Percentiles rank a stretch among this genome's conserved stretches.
Conservation (phyloP, 768 basidiomycete species). For the Lactarius hengduanensis region DNA sequence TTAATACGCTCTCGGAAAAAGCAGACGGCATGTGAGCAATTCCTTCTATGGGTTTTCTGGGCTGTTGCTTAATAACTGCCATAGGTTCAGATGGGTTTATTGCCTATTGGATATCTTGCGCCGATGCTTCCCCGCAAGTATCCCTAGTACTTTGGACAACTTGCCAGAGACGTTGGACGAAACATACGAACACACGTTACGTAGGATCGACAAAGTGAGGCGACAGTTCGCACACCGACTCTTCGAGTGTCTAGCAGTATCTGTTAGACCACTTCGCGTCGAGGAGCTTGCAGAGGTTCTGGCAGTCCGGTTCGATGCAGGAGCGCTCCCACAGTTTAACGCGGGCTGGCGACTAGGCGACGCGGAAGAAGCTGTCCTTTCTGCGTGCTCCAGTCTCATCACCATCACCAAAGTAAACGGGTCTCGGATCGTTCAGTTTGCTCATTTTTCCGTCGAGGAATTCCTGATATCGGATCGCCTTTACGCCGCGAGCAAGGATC, state of each 20-base stretch:
- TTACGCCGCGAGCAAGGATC: background rate
- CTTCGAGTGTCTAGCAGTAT: constrained; percentile 11
- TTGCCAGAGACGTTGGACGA: no score
- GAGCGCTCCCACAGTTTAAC: background rate
- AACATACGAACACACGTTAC: background rate
- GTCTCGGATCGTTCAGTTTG: constrained; percentile 4
- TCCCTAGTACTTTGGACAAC: no score
- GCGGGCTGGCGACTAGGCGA: constrained; percentile 10
- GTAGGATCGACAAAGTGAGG: background rate
- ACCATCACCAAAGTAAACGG: background rate
- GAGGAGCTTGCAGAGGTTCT: constrained; percentile 12
- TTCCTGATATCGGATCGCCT: constrained; percentile 12
- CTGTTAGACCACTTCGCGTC: constrained; percentile 8
- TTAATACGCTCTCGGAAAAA: background rate
- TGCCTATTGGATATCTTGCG: no score
- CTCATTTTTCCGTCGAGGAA: constrained; percentile 17
- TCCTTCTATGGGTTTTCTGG: no score
- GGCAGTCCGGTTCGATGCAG: background rate
- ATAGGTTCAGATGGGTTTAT: no score
- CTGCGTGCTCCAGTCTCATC: constrained; percentile 8
- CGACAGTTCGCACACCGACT: constrained; percentile 6
- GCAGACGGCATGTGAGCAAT: constrained; percentile 9
- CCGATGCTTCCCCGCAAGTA: no score
- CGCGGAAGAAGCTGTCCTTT: background rate
- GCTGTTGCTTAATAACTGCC: no score